Conservation (phyloP, 495 filamentous ascomycete species). For the Amniculicola lignicola region DNA sequence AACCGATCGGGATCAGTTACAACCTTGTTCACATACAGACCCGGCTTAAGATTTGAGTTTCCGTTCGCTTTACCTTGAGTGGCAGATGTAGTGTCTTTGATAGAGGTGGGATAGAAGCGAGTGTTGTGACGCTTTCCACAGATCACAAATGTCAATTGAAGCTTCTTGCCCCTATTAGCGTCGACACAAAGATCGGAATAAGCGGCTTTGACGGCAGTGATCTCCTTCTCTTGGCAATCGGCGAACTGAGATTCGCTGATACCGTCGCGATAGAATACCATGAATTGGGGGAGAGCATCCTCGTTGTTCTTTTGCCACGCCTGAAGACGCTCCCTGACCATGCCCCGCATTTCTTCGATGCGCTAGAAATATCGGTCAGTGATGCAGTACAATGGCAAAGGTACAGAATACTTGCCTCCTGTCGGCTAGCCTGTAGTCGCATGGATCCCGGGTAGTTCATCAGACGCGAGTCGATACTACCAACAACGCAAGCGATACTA, state of each 20-base stretch:
- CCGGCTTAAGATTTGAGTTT: background rate
- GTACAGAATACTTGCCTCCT: constrained; percentile 5
- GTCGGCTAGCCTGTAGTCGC: constrained; percentile 6
- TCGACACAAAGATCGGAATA: constrained; percentile 34
- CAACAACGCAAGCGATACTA: constrained; percentile 18
- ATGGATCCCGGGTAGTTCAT: constrained; percentile 19
- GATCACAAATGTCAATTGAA: background rate
- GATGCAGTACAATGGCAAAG: too few species aligned
- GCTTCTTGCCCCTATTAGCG: constrained; percentile 2
- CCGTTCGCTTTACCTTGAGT: background rate
- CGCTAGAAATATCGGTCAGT: constrained; percentile 6
- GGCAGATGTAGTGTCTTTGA: background rate
- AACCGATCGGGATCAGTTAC: background rate
- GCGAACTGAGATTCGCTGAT: constrained; percentile 19
- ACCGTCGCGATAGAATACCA: constrained; percentile 25
- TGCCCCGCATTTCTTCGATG: background rate
- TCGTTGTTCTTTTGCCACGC: background rate
- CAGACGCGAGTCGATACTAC: background rate
- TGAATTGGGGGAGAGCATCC: background rate
- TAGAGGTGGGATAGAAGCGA: background rate
- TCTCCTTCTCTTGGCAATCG: constrained; percentile 3
- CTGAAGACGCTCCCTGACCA: constrained; percentile 6
- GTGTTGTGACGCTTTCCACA: constrained; percentile 9
- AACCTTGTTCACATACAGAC: background rate
- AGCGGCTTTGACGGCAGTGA: constrained; percentile 9